These are phyloP conservation scores for Macrocybe gigantea DNA, from an alignment of 768 basidiomycete genomes.

Conservation along the genomic window DNA sequence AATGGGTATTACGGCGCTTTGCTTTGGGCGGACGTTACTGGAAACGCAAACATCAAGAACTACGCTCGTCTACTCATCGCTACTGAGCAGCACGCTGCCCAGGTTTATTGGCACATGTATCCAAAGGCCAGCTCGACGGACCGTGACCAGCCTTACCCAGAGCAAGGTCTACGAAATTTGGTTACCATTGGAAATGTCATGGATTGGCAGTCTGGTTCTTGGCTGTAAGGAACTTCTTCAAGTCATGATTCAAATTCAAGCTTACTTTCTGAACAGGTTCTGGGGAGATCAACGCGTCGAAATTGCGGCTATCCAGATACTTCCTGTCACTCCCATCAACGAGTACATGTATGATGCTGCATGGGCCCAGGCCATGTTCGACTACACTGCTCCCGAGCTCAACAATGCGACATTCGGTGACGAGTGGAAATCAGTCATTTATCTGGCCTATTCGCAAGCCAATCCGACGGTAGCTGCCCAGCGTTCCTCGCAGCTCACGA, in stretches of 20 bases:
- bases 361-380: slow-evolving; percentile 21
- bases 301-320: slow-evolving; percentile 30
- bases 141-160: slow-evolving; percentile 29
- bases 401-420: slow-evolving; percentile 19
- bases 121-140: slow-evolving; percentile 21
- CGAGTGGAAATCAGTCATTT: slow-evolving; percentile 29
- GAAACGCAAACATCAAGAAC: slow-evolving; percentile 23
- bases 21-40: slow-evolving; percentile 23
- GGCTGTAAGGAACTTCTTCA: slow-evolving; percentile 20
- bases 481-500: slow-evolving; percentile 22
- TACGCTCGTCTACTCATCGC: slow-evolving; percentile 26
- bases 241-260: neutral
- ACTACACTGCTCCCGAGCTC: slow-evolving; percentile 21
- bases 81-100: slow-evolving; percentile 26
- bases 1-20: slow-evolving; percentile 30
- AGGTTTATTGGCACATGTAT: slow-evolving; percentile 30
- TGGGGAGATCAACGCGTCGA: slow-evolving; percentile 26
- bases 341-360: slow-evolving; percentile 25
- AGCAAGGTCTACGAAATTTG: slow-evolving; percentile 20
- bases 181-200: slow-evolving; percentile 29
- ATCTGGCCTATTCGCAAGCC: slow-evolving; percentile 24
- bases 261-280: slow-evolving; percentile 12
- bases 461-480: slow-evolving; percentile 18
- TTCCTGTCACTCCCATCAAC: slow-evolving; percentile 28
- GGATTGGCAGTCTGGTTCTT: slow-evolving; percentile 29